These are phyloP conservation scores for Paracorniculantispora psalliotae DNA, from an alignment of 2,329 filamentous ascomycete genomes.

Conservation along the genomic window DNA sequence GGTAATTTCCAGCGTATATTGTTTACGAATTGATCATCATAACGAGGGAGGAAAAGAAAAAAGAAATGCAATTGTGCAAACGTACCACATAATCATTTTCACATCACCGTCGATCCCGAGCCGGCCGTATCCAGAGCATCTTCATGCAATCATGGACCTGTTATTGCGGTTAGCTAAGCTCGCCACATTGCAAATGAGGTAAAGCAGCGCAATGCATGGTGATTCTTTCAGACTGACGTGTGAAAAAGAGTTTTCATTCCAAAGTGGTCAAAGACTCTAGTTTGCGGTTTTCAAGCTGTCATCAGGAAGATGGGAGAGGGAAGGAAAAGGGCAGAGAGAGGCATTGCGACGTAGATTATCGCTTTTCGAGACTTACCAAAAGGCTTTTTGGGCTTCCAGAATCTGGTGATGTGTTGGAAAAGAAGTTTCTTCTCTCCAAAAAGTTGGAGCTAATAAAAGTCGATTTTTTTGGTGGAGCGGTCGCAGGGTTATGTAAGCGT, in stretches of 20 bases:
- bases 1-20: constrained; percentile 91
- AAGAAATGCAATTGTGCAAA: constrained; percentile 9
- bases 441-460: constrained; percentile 22
- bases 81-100: constrained; percentile 26
- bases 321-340: constrained; percentile 13
- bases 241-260: constrained; percentile 79
- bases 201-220: constrained; percentile 5
- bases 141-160: neutral
- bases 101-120: neutral
- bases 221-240: constrained; percentile 83
- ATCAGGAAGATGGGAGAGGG: constrained; percentile 51
- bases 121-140: neutral
- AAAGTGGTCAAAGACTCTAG: constrained; percentile 93
- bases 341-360: neutral
- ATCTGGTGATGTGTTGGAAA: constrained; percentile 14
- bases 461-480: constrained; percentile 12
- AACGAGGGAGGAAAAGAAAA: constrained; percentile 15
- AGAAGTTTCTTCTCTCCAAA: constrained; percentile 23
- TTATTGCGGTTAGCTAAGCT: constrained; percentile 7
- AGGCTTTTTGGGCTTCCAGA: constrained; percentile 18
- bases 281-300: constrained; percentile 82
- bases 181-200: neutral
- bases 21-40: constrained; percentile 63
- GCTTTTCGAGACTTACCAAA: constrained; percentile 22
- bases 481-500: constrained; percentile 20